Percentiles rank a stretch among this genome's conserved stretches.
Evolutionary conservation across 2,329 filamentous ascomycete species (phyloP).

Genomic region (Acephala macrosclerotiorum): DNA sequence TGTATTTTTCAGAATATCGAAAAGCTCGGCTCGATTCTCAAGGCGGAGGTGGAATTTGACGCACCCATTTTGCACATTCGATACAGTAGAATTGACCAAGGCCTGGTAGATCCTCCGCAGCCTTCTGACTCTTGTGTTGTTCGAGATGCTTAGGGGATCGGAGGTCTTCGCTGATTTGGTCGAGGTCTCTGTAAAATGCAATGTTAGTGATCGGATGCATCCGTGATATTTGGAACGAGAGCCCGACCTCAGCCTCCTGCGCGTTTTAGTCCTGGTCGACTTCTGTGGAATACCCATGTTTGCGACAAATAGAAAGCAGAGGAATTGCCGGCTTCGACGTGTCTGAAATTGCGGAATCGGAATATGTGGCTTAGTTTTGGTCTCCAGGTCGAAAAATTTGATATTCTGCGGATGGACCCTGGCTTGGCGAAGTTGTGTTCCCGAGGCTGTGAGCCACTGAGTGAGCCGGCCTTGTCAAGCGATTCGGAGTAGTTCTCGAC

Average conservation of each 20-base stretch:
- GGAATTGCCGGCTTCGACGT: neutral
- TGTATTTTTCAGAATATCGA: too few species aligned
- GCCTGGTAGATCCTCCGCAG: constrained; percentile 85
- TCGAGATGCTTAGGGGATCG: constrained; percentile 79
- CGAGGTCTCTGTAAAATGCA: constrained; percentile 73
- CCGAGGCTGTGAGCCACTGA: constrained; percentile 23
- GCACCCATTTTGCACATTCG: too few species aligned
- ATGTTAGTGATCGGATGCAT: neutral
- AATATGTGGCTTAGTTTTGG: constrained; percentile 15
- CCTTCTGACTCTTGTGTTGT: constrained; percentile 80
- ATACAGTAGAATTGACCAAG: constrained; percentile 87
- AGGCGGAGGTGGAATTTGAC: too few species aligned
- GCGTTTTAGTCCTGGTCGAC: constrained; percentile 75
- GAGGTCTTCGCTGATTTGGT: constrained; percentile 89
- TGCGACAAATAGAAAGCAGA: constrained; percentile 2
- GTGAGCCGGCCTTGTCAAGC: neutral
- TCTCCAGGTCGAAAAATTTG: constrained; percentile 23
- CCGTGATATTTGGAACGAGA: neutral
- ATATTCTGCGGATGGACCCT: neutral
- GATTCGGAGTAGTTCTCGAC: neutral
- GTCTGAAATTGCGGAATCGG: constrained; percentile 17
- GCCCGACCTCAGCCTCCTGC: constrained; percentile 66
- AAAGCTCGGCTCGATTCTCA: too few species aligned
- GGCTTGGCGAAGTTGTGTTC: constrained; percentile 11
- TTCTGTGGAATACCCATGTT: constrained; percentile 75